phyloP scores from a whole-genome alignment of 1,284 basidiomycete species.

The Wolfiporia cocos region DNA sequence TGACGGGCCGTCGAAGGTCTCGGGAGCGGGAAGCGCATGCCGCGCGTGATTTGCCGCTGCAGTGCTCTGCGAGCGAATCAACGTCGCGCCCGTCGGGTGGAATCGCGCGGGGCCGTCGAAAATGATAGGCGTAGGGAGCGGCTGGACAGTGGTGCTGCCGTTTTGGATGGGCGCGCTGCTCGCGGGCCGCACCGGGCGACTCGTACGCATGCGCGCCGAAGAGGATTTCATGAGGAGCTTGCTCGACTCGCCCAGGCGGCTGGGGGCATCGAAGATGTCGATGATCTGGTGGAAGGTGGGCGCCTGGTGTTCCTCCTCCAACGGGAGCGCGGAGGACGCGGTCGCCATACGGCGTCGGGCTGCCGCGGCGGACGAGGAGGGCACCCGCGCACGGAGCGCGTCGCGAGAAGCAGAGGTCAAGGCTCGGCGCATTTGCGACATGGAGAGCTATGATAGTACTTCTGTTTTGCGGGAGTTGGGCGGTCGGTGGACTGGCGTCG shows the following conservation, averaged over 20 bases:
- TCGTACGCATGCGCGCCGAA: constrained; percentile 8
- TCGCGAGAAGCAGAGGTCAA: constrained; percentile 4
- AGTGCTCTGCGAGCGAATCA: too few species aligned
- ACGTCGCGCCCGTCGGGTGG: too few species aligned
- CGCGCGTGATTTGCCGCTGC: too few species aligned
- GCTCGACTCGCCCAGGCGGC: constrained; percentile 22
- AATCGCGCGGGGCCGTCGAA: constrained; percentile 24
- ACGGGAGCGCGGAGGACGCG: constrained; percentile 3
- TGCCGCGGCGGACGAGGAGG: background rate
- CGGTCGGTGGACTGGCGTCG: background rate
- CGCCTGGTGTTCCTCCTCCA: constrained; percentile 4
- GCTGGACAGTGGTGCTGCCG: constrained; percentile 8
- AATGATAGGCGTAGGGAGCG: constrained; percentile 20
- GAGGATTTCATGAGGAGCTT: constrained; percentile 13
- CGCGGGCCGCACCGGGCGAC: constrained; percentile 4
- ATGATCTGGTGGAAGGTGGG: constrained; percentile 18
- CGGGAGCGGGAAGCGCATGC: constrained; percentile 14
- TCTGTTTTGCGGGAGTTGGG: background rate
- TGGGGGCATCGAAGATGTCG: constrained; percentile 27
- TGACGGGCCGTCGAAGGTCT: constrained; percentile 23
- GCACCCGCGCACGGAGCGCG: background rate
- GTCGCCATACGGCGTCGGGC: constrained; percentile 5
- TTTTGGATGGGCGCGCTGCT: constrained; percentile 1
- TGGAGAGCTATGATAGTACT: background rate
- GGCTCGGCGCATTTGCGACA: constrained; percentile 1